These are phyloP conservation scores for Picochlorum sp. DNA, from an alignment of 139 green algal genomes.

Conservation along the genomic window DNA sequence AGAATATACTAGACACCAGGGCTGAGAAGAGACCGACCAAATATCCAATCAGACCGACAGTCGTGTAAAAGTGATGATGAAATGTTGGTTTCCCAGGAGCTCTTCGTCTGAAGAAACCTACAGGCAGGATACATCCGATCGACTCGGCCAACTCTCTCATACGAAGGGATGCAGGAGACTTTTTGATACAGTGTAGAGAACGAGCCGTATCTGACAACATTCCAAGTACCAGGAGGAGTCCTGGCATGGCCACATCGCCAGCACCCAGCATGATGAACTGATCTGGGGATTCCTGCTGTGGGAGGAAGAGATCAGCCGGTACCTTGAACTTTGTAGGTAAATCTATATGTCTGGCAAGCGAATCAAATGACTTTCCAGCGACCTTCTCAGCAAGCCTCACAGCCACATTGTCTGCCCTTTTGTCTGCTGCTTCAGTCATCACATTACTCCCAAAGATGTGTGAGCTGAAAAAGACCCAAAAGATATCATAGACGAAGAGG, in stretches of 20 bases:
- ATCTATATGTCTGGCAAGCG: constrained; percentile 9
- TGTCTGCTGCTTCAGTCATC: constrained; percentile 4
- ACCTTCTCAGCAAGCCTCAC: constrained; percentile 8
- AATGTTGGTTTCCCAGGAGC: too few relatives aligned
- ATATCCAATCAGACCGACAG: neutral
- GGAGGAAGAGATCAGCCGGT: neutral
- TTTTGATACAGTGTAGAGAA: neutral
- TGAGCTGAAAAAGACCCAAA: constrained; percentile 22
- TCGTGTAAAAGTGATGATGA: neutral
- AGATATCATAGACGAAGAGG: constrained; percentile 19
- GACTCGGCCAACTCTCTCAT: neutral
- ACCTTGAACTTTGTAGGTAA: constrained; percentile 16
- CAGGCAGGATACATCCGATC: too few relatives aligned
- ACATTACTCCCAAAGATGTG: constrained; percentile 18
- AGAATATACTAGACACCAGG: constrained; percentile 10
- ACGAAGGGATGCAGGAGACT: neutral
- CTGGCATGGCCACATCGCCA: constrained; percentile 14
- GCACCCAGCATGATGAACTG: constrained; percentile 11
- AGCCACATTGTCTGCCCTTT: constrained; percentile 8
- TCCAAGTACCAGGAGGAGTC: constrained; percentile 3
- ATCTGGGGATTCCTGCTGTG: neutral
- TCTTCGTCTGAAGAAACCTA: too few relatives aligned
- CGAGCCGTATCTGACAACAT: neutral
- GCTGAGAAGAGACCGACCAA: constrained; percentile 9
- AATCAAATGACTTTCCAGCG: neutral